Base-by-base conservation (phyloP, 2,329 filamentous ascomycete genomes). In the Cercospora nicotianae region DNA sequence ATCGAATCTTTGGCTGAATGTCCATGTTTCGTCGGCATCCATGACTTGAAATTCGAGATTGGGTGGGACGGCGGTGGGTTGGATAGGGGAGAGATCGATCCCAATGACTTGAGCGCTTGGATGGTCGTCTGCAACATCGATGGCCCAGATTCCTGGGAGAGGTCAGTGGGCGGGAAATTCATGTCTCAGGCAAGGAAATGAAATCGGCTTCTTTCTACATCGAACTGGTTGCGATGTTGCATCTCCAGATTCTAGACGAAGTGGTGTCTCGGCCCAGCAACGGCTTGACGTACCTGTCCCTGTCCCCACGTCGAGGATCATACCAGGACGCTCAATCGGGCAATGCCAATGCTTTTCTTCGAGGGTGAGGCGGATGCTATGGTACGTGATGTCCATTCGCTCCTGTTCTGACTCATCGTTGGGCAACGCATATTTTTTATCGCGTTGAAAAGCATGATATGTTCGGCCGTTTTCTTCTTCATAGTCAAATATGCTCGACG, bases 271-370 rank as follows among this genome's bases (percentile, higher is more conserved):
- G 3, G 12, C 5, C 48, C 2, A 28, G 48, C 13, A 16, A 16
- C 13, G 26, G 48, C 23, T 9, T 12, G 2, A 55, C 48, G 20
- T 55, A 16, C 74, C 74, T 6, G 81, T 83, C 10, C 82, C 83
- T 1, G 82, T 84, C 10, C 83, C 83, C n/a, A 84, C 73, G 70
- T 85, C 84, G 13, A 85, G 78, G 9, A 84, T 79, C 33, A 79
- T 77, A 20, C 78, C 75, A 1, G 80, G 78, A 12, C 76, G 72
- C 3, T 73, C 72, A 1, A 72, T 61, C 12, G 71, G 71, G 33
- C 68, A 64, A 68, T 68, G 66, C 67, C 65, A 72, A 33, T 70
- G 71, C 59, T 66, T 63, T 31, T 71, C 71, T n/a, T 51, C 82
- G 16, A 72, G 48, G 3, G 67, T 69, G 30, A 72, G 63, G 5